Conservation (phyloP, 345 rosid species). For the Eucalyptus erythrocorys region DNA sequence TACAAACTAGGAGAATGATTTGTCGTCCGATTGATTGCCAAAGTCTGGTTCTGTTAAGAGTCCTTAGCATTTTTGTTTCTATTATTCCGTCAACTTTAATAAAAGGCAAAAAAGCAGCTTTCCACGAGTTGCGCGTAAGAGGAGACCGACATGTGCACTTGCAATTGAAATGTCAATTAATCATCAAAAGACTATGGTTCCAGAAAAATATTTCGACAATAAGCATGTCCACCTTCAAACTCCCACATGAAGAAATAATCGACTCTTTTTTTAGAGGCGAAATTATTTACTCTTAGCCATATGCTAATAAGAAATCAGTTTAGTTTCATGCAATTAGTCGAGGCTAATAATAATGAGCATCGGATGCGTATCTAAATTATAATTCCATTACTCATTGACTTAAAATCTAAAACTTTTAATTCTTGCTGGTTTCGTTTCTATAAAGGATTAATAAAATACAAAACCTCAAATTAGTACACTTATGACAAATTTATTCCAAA, state of each 20-base stretch:
- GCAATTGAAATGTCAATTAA: not conserved
- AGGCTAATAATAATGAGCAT: not conserved
- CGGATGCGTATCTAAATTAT: not conserved
- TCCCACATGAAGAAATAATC: not conserved
- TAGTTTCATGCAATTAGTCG: not conserved
- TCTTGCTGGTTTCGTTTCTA: accelerated
- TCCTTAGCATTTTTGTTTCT: not conserved
- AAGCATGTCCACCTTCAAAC: not conserved
- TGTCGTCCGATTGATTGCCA: not conserved
- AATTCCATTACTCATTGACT: not conserved
- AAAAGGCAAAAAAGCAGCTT: not conserved
- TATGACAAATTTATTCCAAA: too few species aligned
- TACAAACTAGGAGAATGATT: not conserved
- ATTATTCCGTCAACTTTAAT: not conserved
- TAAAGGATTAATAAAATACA: too few species aligned
- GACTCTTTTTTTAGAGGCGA: not conserved
- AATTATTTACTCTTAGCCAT: not conserved
- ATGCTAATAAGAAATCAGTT: not conserved
- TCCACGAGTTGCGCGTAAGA: not conserved
- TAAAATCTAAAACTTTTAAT: not conserved
- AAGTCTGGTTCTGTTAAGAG: not conserved
- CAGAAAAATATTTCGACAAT: not conserved
- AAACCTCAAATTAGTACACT: too few species aligned
- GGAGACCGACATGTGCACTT: not conserved
- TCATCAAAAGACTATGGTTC: not conserved